Conservation (phyloP, 345 rosid species). For the Rubroshorea leprosula region DNA sequence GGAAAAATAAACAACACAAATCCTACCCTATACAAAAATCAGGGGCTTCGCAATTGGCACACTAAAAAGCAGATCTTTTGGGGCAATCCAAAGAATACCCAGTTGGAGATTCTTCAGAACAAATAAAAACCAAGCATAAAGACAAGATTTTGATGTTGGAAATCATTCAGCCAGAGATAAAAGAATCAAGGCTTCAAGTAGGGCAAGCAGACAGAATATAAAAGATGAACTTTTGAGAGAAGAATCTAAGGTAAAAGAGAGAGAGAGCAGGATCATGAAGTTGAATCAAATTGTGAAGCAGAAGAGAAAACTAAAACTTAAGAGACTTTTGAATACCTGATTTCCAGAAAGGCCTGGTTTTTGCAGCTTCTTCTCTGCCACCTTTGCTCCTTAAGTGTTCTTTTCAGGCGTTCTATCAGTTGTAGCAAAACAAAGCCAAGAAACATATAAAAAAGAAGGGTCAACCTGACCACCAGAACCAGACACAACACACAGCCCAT, state of each 20-base stretch:
- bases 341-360: neutral
- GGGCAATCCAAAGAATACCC: constrained; percentile 28
- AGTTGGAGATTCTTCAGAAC: constrained; percentile 19
- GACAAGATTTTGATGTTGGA: constrained; percentile 8
- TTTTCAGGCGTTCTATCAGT: too few species aligned
- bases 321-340: neutral
- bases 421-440: too few species aligned
- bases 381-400: too few species aligned
- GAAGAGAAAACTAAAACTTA: neutral
- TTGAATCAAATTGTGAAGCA: neutral
- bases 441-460: too few species aligned
- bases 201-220: too few species aligned
- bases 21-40: constrained; percentile 4
- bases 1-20: constrained; percentile 4
- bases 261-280: neutral
- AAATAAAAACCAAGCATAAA: constrained; percentile 16
- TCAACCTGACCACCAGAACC: too few species aligned
- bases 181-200: neutral
- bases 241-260: neutral
- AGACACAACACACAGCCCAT: too few species aligned
- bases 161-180: neutral
- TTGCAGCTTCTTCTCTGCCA: neutral
- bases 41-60: neutral
- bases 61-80: constrained; percentile 5
- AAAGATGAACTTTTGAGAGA: too few species aligned